These are phyloP conservation scores for Mangifera indica DNA, from an alignment of 345 rosid species.

Conservation along the genomic window DNA sequence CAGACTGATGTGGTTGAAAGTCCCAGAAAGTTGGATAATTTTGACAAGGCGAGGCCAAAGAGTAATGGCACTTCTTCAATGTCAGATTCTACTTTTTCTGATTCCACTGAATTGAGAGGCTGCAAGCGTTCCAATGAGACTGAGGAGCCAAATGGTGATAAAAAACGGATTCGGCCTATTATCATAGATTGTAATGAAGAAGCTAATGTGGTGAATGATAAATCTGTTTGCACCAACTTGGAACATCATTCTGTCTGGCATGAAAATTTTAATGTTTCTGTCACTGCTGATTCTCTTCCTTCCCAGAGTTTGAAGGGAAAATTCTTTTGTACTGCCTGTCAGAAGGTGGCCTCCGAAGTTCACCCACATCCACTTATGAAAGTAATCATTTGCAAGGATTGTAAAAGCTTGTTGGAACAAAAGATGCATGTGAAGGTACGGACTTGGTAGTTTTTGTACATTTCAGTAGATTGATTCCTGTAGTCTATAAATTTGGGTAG, in stretches of 20 bases:
- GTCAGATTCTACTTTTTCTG: conserved; percentile 34
- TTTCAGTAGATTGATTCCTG: background rate
- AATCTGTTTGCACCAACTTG: conserved; percentile 24
- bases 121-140: conserved; percentile 45
- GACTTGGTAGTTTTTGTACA: conserved; percentile 8
- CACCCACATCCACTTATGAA: conserved; percentile 77
- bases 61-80: conserved; percentile 34
- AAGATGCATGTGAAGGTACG: conserved; percentile 69
- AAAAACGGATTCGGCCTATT: conserved; percentile 46
- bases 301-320: conserved; percentile 32
- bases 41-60: conserved; percentile 25
- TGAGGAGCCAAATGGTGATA: conserved; percentile 35
- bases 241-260: conserved; percentile 31
- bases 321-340: conserved; percentile 79
- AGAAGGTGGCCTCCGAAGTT: conserved; percentile 57
- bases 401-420: conserved; percentile 67
- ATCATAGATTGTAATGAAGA: conserved; percentile 45
- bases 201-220: conserved; percentile 33
- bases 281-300: conserved; percentile 25
- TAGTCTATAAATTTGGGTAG: background rate
- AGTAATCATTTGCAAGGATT: conserved; percentile 83
- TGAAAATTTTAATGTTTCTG: conserved; percentile 22
- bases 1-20: conserved; percentile 31
- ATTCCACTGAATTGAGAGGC: conserved; percentile 27
- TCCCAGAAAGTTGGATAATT: conserved; percentile 17